These are phyloP conservation scores for Elaeis oleifera DNA, from an alignment of 202 grass and related monocot species.

Conservation along the genomic window DNA sequence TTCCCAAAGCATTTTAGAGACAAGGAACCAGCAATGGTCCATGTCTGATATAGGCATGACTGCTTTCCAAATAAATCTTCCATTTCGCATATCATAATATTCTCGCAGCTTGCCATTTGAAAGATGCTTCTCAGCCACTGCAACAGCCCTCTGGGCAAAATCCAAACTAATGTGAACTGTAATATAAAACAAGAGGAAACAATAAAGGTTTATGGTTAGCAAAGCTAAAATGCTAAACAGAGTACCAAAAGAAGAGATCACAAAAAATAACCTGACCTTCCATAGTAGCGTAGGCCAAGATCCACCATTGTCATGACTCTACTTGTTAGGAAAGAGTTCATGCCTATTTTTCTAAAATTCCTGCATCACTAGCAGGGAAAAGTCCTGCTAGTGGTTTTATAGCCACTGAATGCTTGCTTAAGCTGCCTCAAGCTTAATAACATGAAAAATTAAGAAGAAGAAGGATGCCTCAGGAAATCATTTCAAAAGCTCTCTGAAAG, in stretches of 20 bases:
- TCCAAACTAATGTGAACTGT: conserved; percentile 95
- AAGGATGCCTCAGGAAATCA: too few relatives aligned
- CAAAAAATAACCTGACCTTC: conserved; percentile 40
- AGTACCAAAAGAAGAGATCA: too few relatives aligned
- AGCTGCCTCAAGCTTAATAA: too few relatives aligned
- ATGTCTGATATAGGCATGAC: conserved; percentile 77
- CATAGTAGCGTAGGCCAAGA: conserved; percentile 90
- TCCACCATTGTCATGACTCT: conserved; percentile 66
- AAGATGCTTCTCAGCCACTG: conserved; percentile 71
- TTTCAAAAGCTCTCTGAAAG: too few relatives aligned
- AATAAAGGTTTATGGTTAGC: too few relatives aligned
- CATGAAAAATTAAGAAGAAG: too few relatives aligned
- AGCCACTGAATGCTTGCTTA: too few relatives aligned
- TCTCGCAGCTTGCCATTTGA: conserved; percentile 85
- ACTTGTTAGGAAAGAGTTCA: conserved; percentile 13
- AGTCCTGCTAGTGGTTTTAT: background rate
- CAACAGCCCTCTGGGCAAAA: conserved; percentile 63
- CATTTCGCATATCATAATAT: conserved; percentile 82
- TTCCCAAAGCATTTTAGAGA: conserved; percentile 72
- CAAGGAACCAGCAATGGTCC: conserved; percentile 86
- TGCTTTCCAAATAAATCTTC: conserved; percentile 89
- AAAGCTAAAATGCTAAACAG: too few relatives aligned
- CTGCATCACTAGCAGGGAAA: background rate
- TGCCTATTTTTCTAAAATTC: conserved; percentile 1
- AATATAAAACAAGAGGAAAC: conserved; percentile 13